A percentile compares a stretch with the other conserved stretches of the same genome.
Conservation (phyloP, 768 basidiomycete genomes). For the Lactarius pseudohatsudake region DNA sequence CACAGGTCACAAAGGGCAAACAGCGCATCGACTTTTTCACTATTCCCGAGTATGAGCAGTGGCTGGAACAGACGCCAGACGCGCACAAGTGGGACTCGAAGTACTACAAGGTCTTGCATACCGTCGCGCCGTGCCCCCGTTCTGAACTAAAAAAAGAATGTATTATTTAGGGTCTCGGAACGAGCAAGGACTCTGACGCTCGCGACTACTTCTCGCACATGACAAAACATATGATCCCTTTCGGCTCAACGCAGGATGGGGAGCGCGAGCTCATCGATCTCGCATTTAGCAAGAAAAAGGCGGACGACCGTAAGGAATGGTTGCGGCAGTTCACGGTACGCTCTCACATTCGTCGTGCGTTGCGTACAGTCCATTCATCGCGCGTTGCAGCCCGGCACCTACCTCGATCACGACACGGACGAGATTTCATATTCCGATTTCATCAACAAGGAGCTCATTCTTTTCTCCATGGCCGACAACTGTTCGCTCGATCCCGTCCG, state of each 20-base stretch:
- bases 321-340: conserved; percentile 84
- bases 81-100: conserved; percentile 86
- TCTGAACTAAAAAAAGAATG: conserved; percentile 1
- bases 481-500: conserved; percentile 93
- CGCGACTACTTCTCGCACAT: conserved; percentile 92
- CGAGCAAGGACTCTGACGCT: conserved; percentile 85
- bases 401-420: conserved; percentile 81
- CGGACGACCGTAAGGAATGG: conserved; percentile 99
- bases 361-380: background rate
- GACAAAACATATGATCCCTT: conserved; percentile 92
- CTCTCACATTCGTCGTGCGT: background rate
- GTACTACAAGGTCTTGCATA: conserved; percentile 85
- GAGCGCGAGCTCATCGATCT: conserved; percentile 92
- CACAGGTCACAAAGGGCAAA: conserved; percentile 74
- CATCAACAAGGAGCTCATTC: conserved; percentile 95
- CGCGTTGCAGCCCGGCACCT: conserved; percentile 78
- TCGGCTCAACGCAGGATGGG: conserved; percentile 73
- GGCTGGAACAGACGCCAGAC: conserved; percentile 77
- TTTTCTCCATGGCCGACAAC: conserved; percentile 99
- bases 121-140: background rate
- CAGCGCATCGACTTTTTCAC: conserved; percentile 90
- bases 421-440: conserved; percentile 91
- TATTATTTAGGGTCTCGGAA: conserved; percentile 81
- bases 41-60: conserved; percentile 93
- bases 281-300: conserved; percentile 99